phyloP scores from a whole-genome alignment of 176 grass and related monocot genomes.

The Raddia guianensis region DNA sequence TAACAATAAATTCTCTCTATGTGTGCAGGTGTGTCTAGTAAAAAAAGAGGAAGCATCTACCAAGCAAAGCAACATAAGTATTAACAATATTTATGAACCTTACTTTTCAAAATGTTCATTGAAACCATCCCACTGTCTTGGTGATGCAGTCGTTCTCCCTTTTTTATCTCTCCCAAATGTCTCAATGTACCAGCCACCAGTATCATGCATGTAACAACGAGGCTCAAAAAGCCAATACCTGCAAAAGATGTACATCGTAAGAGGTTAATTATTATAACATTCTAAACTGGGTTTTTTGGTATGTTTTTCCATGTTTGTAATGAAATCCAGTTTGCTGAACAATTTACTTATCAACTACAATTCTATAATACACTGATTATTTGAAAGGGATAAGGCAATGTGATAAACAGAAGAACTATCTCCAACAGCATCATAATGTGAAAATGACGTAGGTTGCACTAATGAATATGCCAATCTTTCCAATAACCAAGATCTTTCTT shows the following conservation, averaged over 20 bases:
- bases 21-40: not conserved
- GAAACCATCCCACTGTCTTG: slow-evolving; percentile 80
- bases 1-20: not conserved
- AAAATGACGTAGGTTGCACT: not conserved
- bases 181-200: slow-evolving; percentile 97
- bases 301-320: not conserved
- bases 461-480: not conserved
- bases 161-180: slow-evolving; percentile 85
- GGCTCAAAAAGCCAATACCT: slow-evolving; percentile 99
- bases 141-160: slow-evolving; percentile 64
- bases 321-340: not conserved
- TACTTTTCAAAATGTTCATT: slow-evolving; percentile 78
- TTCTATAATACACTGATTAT: not conserved
- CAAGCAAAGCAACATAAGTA: slow-evolving; percentile 18
- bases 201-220: slow-evolving; percentile 85
- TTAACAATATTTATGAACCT: slow-evolving; percentile 28
- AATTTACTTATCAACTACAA: not conserved
- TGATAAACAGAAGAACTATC: not conserved
- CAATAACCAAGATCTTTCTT: not conserved
- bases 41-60: not conserved
- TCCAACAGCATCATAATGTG: not conserved
- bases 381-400: not conserved
- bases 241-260: slow-evolving; percentile 32
- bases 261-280: not conserved
- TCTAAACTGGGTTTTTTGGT: not conserved